Percentiles rank a stretch among this genome's conserved stretches.
Conservation (phyloP, 768 basidiomycete genomes). For the Aureoboletus auriporus region DNA sequence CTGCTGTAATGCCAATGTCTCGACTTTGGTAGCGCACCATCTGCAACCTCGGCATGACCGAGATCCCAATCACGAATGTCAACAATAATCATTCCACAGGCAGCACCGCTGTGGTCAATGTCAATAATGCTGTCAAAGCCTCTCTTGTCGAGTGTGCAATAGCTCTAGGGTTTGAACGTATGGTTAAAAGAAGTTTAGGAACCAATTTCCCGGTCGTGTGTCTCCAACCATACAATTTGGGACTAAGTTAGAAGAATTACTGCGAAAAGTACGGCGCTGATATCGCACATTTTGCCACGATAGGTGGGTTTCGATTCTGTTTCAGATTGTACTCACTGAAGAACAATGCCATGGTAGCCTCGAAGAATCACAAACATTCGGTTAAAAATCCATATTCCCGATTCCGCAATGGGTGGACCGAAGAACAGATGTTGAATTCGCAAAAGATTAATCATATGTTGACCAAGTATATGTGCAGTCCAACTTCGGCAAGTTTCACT, state of each 20-base stretch:
- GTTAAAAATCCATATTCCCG: constrained; percentile 80
- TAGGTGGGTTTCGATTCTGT: constrained; percentile 43
- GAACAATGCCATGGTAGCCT: constrained; percentile 37
- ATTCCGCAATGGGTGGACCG: constrained; percentile 71
- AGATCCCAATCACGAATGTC: constrained; percentile 79
- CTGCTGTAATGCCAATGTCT: background rate
- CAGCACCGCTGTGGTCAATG: constrained; percentile 68
- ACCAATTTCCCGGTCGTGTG: constrained; percentile 50
- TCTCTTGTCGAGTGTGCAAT: constrained; percentile 68
- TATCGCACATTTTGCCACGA: constrained; percentile 65
- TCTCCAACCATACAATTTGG: constrained; percentile 45
- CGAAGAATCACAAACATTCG: constrained; percentile 80
- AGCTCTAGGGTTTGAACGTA: constrained; percentile 81
- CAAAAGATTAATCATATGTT: constrained; percentile 64
- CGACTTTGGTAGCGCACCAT: constrained; percentile 52
- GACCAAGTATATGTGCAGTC: constrained; percentile 82
- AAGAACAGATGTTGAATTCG: constrained; percentile 62
- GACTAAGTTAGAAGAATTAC: constrained; percentile 56
- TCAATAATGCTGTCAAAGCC: constrained; percentile 61
- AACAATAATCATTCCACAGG: constrained; percentile 86
- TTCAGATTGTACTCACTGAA: background rate
- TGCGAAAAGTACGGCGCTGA: constrained; percentile 64
- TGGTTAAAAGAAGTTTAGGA: constrained; percentile 56
- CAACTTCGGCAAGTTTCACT: constrained; percentile 54
- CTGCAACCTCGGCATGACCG: constrained; percentile 76